Base-by-base conservation (phyloP, 2,329 filamentous ascomycete species). In the Cladophialophora psammophila region DNA sequence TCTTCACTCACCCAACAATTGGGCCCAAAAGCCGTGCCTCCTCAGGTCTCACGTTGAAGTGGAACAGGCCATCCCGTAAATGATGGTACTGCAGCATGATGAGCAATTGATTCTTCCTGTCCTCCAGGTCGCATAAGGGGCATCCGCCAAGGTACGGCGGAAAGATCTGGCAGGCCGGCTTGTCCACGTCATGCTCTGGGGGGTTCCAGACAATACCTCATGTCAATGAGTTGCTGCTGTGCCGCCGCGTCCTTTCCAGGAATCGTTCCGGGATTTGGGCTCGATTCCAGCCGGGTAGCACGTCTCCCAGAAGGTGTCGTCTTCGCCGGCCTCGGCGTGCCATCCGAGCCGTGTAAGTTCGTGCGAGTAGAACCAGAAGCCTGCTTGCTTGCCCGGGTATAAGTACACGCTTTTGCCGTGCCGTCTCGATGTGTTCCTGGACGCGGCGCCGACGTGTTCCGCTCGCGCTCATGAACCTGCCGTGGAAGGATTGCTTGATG, bases 271-370 rank as follows among this genome's bases (percentile, higher is more conserved):
- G 38, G 54, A 66, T 20, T 66, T 58, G 7, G 53, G 60, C n/a
- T 58, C 36, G 34, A 66, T 66, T 9, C 64, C 64, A 12, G 9
- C 7, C 8, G 64, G 64, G 55, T 66, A 66, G 36, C 32, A 60
- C 1, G 31, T 34, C 54, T 66, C 60, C 64, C 59, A 66, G 34
- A 66, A 66, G n/a, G 64, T 63, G 12, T 58, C 52, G 10, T 40
- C 36, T 20, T 6, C 26, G 50, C 58, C 59, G 32, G 53, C 26
- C 40, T 38, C 18, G 6, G 9, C 3, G 15, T 10, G 6, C 20
- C 54, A 15, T 42, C 40, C 15, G 15, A n/a, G 38, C 5, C 52
- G 10, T 6, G 1, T 2, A 5, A 65, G 9, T 26, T 35, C 10
- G 9, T 13, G 32, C 7, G 7, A 5, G 26, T 45, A 35, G 8